A percentile compares a stretch with the other conserved stretches of the same genome.
phyloP scores from a whole-genome alignment of 768 basidiomycete genomes.

The Psilocybe cubensis region DNA sequence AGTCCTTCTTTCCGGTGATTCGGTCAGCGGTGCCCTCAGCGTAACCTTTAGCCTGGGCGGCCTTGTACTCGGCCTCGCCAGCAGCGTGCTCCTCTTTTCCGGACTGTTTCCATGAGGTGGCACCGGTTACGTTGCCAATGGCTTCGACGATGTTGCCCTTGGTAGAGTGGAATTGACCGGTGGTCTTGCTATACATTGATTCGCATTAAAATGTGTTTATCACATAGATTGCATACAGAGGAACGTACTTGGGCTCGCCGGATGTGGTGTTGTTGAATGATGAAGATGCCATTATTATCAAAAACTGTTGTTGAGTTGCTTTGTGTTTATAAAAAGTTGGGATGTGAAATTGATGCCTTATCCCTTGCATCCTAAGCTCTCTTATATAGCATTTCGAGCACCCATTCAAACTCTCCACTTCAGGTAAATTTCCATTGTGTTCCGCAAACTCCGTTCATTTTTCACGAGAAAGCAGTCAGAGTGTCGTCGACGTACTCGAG shows the following conservation, averaged over 20 bases:
- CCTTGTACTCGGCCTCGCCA: constrained; percentile 54
- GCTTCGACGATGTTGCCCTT: constrained; percentile 44
- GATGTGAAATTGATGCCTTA: not conserved
- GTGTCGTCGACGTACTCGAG: too few species aligned
- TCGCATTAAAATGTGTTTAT: not conserved
- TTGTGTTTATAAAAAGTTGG: not conserved
- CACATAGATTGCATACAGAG: not conserved
- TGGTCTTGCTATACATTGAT: constrained; percentile 35
- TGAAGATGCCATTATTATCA: constrained; percentile 21
- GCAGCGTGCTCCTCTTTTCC: constrained; percentile 57
- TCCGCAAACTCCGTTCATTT: not conserved
- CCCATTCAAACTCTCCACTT: not conserved
- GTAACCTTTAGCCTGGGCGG: constrained; percentile 53
- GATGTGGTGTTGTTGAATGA: constrained; percentile 30
- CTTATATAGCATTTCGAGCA: not conserved
- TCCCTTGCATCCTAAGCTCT: not conserved
- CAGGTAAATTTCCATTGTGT: not conserved
- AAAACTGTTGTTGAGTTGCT: not conserved
- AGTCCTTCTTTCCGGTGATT: constrained; percentile 49
- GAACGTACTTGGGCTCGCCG: constrained; percentile 32
- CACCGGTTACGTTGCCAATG: constrained; percentile 52
- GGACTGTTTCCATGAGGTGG: constrained; percentile 44
- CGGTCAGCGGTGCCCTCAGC: constrained; percentile 51
- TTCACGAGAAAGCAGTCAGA: not conserved
- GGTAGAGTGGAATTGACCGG: constrained; percentile 45